Evolutionary conservation across 768 basidiomycete species (phyloP), one percentile per base, ranked within the genome.

Genomic region (Leccinum uliginosum): DNA sequence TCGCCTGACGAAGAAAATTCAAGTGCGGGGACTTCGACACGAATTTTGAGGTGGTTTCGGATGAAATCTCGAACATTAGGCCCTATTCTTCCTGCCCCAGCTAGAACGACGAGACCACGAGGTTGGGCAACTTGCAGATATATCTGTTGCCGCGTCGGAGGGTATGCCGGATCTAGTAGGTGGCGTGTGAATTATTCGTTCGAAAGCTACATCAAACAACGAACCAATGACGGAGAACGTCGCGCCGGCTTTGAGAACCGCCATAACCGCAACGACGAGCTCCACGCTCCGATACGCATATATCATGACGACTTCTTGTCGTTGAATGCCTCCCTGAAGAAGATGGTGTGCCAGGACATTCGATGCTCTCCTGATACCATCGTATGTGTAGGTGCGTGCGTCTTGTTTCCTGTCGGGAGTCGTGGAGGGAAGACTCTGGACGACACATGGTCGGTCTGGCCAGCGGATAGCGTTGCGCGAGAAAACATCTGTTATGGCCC

Each of bases 271-370:
- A 3, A 98, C 90, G 2, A 97, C 91, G 52, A 99, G 86, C 71
- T 99, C 96, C 48, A 98, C 94, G 62, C 91, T 93, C 32, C 97
- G 84, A 66, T 97, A 87, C 2, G 96, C 96, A 67, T 98, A 99
- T 19, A 99, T 89, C 87, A 96, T 98, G 53, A 98, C 93, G 19
- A 98, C 93, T 61, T 99, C 97, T 66, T 95, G 96, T 32, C 92
- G 79, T 71, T 94, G 80, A 4, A 99, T 75, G 6, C 97, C 97
- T 14, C 83, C 84, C 61, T 86, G 83, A 40, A 98, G 75, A 58
- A 99, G 82, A 64, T 95, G 84, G 67, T 98, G 95, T 0, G 96
- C 87, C 11, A 99, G 80, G 29, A 94, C 78, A 68, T 98, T 98
- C 2, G 89, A 85, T 17, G 95, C 93, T 47, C 79, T 81, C 45